phyloP scores from a whole-genome alignment of 2,329 filamentous ascomycete genomes.

The Furcasterigmium furcatum region DNA sequence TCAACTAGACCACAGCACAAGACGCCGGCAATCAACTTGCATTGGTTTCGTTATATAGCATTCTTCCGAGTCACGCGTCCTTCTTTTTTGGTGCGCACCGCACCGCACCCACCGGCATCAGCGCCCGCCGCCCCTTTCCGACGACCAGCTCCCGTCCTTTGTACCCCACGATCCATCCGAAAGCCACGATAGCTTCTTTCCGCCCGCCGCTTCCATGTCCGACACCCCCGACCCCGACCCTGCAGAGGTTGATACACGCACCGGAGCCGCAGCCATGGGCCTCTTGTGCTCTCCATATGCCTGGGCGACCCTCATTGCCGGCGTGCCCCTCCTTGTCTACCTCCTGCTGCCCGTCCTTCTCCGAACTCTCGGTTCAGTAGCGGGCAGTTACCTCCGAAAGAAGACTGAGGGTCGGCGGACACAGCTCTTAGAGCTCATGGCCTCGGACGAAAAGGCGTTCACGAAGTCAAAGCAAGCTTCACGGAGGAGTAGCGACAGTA shows the following conservation, averaged over 20 bases:
- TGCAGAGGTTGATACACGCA: not conserved
- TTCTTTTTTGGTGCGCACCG: too few relatives aligned
- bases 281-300: not conserved
- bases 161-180: too few relatives aligned
- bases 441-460: constrained; percentile 35
- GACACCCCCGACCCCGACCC: not conserved
- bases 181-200: too few relatives aligned
- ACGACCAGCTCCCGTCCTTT: too few relatives aligned
- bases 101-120: too few relatives aligned
- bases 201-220: constrained; percentile 1
- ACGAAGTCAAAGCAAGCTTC: constrained; percentile 18
- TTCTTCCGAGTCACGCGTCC: too few relatives aligned
- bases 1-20: too few relatives aligned
- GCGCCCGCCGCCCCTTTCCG: too few relatives aligned
- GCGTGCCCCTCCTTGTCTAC: constrained; percentile 20
- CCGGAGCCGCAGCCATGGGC: not conserved
- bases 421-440: constrained; percentile 51
- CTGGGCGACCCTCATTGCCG: constrained; percentile 5
- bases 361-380: constrained; percentile 31
- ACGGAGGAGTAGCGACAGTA: constrained; percentile 27
- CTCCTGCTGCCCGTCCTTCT: constrained; percentile 32
- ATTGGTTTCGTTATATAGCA: too few relatives aligned
- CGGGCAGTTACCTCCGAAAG: constrained; percentile 61
- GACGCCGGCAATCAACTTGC: too few relatives aligned
- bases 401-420: constrained; percentile 61